Conservation (phyloP, 139 green algal genomes). For the Picochlorum sp. region DNA sequence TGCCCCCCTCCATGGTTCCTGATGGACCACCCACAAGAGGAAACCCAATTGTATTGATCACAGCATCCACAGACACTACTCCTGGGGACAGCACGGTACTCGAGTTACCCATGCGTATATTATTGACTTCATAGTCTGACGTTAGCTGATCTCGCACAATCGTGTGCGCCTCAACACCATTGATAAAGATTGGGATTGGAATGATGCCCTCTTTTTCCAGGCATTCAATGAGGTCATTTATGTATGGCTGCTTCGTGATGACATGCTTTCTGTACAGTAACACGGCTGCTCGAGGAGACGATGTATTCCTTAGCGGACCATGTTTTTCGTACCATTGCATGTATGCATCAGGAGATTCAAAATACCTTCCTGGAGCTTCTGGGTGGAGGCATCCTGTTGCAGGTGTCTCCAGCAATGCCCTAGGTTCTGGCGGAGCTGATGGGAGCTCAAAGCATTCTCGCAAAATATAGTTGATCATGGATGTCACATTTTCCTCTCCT, state of each 20-base stretch:
- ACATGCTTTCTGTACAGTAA: conserved; percentile 99
- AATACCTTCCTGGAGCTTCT: conserved; percentile 52
- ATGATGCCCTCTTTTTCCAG: conserved; percentile 59
- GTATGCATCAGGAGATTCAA: conserved; percentile 63
- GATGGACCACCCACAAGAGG: conserved; percentile 90
- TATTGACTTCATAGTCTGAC: conserved; percentile 49
- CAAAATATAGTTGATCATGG: conserved; percentile 84
- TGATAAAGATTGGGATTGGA: conserved; percentile 93
- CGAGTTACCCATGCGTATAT: conserved; percentile 12
- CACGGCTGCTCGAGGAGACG: conserved; percentile 55
- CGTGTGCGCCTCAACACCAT: conserved; percentile 84
- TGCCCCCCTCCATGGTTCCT: conserved; percentile 84
- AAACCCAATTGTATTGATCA: conserved; percentile 91
- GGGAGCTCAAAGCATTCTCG: conserved; percentile 49
- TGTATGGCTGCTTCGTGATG: conserved; percentile 83
- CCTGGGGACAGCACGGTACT: conserved; percentile 35
- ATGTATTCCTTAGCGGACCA: conserved; percentile 35
- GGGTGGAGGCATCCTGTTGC: conserved; percentile 88
- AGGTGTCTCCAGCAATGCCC: conserved; percentile 70
- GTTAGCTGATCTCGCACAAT: conserved; percentile 84
- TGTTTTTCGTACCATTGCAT: conserved; percentile 65
- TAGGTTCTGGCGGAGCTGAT: conserved; percentile 3
- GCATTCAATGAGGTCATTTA: conserved; percentile 52
- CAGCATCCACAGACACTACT: conserved; percentile 68
- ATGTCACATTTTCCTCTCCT: conserved; percentile 66